phyloP scores from a whole-genome alignment of 2,329 filamentous ascomycete genomes.

The Botrytis elliptica region DNA sequence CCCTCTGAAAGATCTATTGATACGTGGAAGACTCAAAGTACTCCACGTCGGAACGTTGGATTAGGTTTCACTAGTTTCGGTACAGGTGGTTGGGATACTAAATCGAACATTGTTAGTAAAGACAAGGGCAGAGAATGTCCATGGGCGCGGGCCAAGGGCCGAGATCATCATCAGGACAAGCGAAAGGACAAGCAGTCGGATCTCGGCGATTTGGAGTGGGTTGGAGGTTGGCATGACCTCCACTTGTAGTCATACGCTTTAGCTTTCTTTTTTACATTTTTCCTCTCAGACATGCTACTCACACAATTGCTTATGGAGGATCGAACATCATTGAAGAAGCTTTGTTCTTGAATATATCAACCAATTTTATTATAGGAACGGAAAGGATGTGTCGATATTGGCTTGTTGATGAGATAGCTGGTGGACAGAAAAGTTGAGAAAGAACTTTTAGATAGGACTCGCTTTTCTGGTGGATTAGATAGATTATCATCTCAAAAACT shows the following conservation, averaged over 20 bases:
- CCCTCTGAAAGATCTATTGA: conserved; percentile 52
- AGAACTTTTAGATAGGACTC: conserved; percentile 35
- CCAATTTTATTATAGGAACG: conserved; percentile 15
- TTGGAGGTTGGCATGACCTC: conserved; percentile 78
- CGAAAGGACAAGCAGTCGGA: conserved; percentile 48
- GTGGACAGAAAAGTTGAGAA: conserved; percentile 11
- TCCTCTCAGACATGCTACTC: conserved; percentile 18
- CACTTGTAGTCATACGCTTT: conserved; percentile 52
- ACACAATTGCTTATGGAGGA: conserved; percentile 22
- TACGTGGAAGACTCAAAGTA: conserved; percentile 40
- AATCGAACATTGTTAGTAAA: conserved; percentile 39
- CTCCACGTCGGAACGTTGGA: conserved; percentile 44
- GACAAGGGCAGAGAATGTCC: conserved; percentile 48
- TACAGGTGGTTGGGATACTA: conserved; percentile 38
- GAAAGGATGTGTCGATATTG: conserved; percentile 18
- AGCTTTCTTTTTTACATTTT: conserved; percentile 24
- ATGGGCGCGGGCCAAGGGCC: conserved; percentile 46
- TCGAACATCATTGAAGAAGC: conserved; percentile 19
- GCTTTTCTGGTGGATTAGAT: conserved; percentile 41
- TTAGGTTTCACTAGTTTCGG: conserved; percentile 51
- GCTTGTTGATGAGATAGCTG: conserved; percentile 18
- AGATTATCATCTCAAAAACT: conserved; percentile 32
- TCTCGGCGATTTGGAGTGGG: conserved; percentile 81
- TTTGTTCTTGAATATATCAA: conserved; percentile 18
- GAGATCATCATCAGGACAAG: conserved; percentile 50